Base-by-base conservation (phyloP, 352 stramenopile genomes). In the Globisporangium yorkense region DNA sequence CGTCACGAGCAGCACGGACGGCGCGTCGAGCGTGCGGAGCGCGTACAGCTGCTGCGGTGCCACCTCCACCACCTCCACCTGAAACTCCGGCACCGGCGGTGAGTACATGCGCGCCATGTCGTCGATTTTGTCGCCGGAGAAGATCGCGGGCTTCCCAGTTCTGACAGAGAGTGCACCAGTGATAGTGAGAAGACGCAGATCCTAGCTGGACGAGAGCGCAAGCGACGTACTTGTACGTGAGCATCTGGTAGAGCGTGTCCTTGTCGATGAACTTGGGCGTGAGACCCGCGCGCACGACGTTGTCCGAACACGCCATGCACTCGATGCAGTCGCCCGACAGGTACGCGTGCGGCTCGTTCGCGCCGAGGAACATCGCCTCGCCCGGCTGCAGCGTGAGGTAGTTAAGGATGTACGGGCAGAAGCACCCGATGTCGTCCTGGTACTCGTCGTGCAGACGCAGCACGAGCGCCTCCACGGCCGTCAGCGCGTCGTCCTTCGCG, bases 311-410 rank as follows among this genome's bases (percentile, higher is more conserved):
- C 31, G 97, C 97, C 97, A 99, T 99, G 67, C 96, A 99, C 72
- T 99, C 97, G 24, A 99, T 89, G 61, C 84, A 94, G 62, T 94
- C 84, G 39, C 97, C 97, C 2, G 83, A 90, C 21, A 99, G 79
- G 72, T 99, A 99, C 15, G 98, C 98, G 73, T 99, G 98, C n/a
- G 98, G 98, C 65, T 99, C 97, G 70, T 99, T 99, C 4, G 98
- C 95, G 18, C 80, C 92, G 55, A 99, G 93, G 68, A 98, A 99
- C 61, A 99, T 97, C 18, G 91, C 87, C 60, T 99, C 93, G 7
- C 98, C 98, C 0, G 92, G 91, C 37, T 97, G 69, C 62, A 99
- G 85, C 12, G 89, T 77, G 10, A 99, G 66, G 70, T 98, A 98
- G 73, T 99, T 99, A n/a, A 99, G 78, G 35, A 99, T 75, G 61